Evolutionary conservation across 1,284 basidiomycete genomes (phyloP).

Genomic region (Trametes hirsuta): DNA sequence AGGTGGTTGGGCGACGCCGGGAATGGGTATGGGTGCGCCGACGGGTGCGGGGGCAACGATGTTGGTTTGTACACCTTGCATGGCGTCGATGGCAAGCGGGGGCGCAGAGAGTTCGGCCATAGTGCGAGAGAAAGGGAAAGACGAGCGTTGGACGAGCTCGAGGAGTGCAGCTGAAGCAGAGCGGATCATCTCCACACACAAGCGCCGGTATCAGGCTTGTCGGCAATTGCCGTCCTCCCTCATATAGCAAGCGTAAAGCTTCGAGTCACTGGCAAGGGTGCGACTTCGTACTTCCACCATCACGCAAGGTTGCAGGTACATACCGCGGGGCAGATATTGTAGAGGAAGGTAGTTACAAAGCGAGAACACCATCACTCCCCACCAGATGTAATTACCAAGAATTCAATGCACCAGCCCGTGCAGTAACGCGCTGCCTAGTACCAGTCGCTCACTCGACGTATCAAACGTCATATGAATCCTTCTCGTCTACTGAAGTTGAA

Average conservation of each 20-base stretch:
- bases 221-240: slow-evolving; percentile 1
- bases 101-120: slow-evolving; percentile 46
- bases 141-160: not conserved
- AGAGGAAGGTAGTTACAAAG: not conserved
- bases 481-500: not conserved
- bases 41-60: slow-evolving; percentile 36
- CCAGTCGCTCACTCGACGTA: too few relatives aligned
- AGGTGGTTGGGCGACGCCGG: slow-evolving; percentile 23
- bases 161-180: not conserved
- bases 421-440: too few relatives aligned
- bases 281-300: too few relatives aligned
- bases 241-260: not conserved
- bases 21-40: slow-evolving; percentile 35
- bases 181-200: not conserved
- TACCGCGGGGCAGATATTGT: too few relatives aligned
- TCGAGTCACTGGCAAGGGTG: not conserved
- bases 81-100: slow-evolving; percentile 34
- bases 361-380: too few relatives aligned
- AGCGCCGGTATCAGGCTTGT: not conserved
- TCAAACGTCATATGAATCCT: not conserved
- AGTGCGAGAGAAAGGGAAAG: not conserved
- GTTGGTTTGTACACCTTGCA: slow-evolving; percentile 39
- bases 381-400: too few relatives aligned
- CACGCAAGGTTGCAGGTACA: too few relatives aligned
- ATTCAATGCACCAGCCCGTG: too few relatives aligned